A percentile compares a stretch with the other conserved stretches of the same genome.
These are phyloP conservation scores for Turritis glabra DNA, from an alignment of 345 rosid species.

Conservation along the genomic window DNA sequence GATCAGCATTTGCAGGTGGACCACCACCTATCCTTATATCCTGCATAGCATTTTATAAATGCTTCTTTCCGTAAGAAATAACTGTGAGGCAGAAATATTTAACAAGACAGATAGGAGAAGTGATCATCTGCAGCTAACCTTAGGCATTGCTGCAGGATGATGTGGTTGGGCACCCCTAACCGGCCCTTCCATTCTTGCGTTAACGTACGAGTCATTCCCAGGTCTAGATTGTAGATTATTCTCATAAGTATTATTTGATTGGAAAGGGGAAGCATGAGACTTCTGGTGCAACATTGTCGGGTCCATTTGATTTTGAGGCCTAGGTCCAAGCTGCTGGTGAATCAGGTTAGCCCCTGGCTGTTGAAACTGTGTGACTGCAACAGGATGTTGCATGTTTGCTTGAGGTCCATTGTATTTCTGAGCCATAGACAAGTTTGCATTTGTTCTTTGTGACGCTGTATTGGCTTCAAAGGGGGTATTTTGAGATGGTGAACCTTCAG, in stretches of 20 bases:
- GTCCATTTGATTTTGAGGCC: constrained; percentile 61
- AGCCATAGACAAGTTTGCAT: constrained; percentile 48
- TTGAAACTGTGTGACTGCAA: constrained; percentile 50
- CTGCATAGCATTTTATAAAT: constrained; percentile 41
- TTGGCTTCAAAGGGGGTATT: constrained; percentile 51
- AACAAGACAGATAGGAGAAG: constrained; percentile 10
- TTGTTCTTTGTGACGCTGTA: constrained; percentile 47
- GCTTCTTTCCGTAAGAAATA: background rate
- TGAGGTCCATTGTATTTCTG: constrained; percentile 65
- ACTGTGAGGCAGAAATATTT: background rate
- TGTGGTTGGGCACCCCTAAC: constrained; percentile 57
- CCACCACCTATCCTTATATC: constrained; percentile 52
- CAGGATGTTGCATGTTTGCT: constrained; percentile 50
- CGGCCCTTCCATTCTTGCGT: constrained; percentile 59
- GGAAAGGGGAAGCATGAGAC: constrained; percentile 52
- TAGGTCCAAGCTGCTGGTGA: constrained; percentile 60
- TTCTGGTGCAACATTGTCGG: constrained; percentile 54
- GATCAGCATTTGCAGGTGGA: constrained; percentile 46
- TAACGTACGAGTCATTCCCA: constrained; percentile 56
- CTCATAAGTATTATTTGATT: constrained; percentile 51
- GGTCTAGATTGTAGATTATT: constrained; percentile 58
- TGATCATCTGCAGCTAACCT: constrained; percentile 42
- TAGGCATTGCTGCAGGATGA: constrained; percentile 55
- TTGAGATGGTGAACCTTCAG: constrained; percentile 56
- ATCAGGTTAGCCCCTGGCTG: constrained; percentile 53